phyloP scores from a whole-genome alignment of 306 rosid species.

The Macrotyloma uniflorum region DNA sequence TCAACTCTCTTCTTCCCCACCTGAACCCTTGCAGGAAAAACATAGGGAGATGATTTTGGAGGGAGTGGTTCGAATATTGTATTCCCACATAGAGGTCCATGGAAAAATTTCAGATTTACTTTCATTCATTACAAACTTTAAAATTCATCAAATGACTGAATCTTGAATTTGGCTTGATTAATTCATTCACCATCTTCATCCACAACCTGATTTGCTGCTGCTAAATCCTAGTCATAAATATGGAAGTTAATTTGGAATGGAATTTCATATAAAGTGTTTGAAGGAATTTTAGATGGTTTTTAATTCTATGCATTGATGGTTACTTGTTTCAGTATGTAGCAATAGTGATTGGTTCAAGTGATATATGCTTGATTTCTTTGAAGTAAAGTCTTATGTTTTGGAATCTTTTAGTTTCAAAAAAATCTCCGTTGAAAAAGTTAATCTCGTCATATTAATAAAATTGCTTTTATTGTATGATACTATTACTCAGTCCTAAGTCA shows the following conservation, averaged over 20 bases:
- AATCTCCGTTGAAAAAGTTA: neutral
- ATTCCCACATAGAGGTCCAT: neutral
- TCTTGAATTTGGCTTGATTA: neutral
- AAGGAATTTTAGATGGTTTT: neutral
- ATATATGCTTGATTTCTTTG: neutral
- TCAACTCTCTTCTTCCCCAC: neutral
- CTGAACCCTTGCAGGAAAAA: too few species aligned
- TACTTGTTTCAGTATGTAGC: neutral
- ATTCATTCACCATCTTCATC: neutral
- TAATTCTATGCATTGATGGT: neutral
- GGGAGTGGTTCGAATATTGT: neutral
- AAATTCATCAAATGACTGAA: neutral
- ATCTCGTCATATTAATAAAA: neutral
- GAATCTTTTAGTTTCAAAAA: neutral
- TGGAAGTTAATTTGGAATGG: neutral
- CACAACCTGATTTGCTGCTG: neutral
- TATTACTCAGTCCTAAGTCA: neutral
- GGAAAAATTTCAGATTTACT: slow-evolving; percentile 5
- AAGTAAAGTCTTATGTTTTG: neutral
- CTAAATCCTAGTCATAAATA: neutral
- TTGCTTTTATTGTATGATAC: neutral
- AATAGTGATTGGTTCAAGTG: neutral
- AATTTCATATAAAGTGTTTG: slow-evolving; percentile 1
- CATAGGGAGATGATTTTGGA: neutral
- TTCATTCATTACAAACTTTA: too few species aligned